Base-by-base conservation (phyloP, 2,329 filamentous ascomycete species). In the Colletotrichum tabaci region DNA sequence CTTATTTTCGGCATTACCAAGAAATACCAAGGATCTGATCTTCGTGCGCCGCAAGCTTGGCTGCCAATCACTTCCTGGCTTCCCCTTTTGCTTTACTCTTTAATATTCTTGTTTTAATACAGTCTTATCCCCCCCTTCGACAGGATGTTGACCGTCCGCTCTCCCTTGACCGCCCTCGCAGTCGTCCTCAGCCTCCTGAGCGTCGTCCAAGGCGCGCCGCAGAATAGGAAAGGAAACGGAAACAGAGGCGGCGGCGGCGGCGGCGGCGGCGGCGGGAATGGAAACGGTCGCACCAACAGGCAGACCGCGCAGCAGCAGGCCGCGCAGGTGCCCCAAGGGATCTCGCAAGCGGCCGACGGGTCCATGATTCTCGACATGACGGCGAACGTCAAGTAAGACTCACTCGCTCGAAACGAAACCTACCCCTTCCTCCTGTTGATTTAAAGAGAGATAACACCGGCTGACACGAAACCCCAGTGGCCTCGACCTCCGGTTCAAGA, bases 341-440 rank as follows among this genome's bases (percentile, higher is more conserved):
- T 85, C 21, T 82, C 83, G 6, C 71, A 74, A 30, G 87, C 88
- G 2, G 85, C 85, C 0, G 87, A 90, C 77, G 88, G 88, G 5
- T 87, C 85, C 3, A 87, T 80, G 49, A 89, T 89, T 47, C 76
- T 90, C 30, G 87, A 90, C 75, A 85, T 83, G 66, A 89, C 85
- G 2, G 87, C 85, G 4, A 83, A 80, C 12, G 85, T 90, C 71
- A 89, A 89, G 84, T 87, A 82, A 74, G 80, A 13, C 74, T 26
- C 16, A 18, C 4, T 30, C 40, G 8, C 35, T 38, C 35, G 35
- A 38, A 38, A 12, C 35, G 35, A 38, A 38, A 38, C 35, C 35
- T 10, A 4, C 8, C 21, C 46, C 1, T 7, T 42, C 57, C 38
- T 2, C 30, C 35, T 38, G 35, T 23, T 42, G 12, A 26, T 35